Percentiles rank a stretch among this genome's conserved stretches.
Evolutionary conservation across 495 filamentous ascomycete species (phyloP).

Genomic region (Daldinia loculata): DNA sequence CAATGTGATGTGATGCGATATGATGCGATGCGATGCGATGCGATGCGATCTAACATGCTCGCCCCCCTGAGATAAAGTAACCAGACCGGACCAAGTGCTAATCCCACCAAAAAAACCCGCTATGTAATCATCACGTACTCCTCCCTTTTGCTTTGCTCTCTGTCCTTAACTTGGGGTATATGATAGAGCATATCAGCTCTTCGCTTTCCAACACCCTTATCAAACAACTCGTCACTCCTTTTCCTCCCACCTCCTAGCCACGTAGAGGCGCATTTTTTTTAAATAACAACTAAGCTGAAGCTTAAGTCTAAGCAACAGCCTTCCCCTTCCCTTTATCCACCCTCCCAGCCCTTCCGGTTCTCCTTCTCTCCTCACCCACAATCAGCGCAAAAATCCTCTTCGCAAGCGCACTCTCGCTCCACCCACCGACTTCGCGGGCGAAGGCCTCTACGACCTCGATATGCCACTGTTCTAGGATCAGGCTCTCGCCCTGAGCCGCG

Average conservation of each 20-base stretch:
- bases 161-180: neutral
- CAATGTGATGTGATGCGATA: neutral
- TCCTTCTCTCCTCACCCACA: conserved; percentile 55
- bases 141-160: neutral
- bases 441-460: conserved; percentile 61
- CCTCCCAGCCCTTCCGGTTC: conserved; percentile 5
- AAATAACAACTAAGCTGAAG: neutral
- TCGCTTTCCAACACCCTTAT: too few relatives aligned
- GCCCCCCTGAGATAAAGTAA: neutral
- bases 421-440: conserved; percentile 50
- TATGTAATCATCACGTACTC: conserved; percentile 1
- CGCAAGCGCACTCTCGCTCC: conserved; percentile 56
- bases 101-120: neutral
- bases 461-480: conserved; percentile 61
- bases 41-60: neutral
- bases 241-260: too few relatives aligned
- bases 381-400: conserved; percentile 62
- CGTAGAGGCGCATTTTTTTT: too few relatives aligned
- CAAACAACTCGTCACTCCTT: too few relatives aligned
- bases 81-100: neutral
- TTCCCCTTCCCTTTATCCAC: conserved; percentile 14
- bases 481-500: conserved; percentile 44
- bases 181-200: too few relatives aligned
- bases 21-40: neutral
- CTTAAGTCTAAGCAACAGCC: neutral